Percentiles rank a stretch among this genome's conserved stretches.
These are phyloP conservation scores for Termitomyces sp. DNA, from an alignment of 768 basidiomycete genomes.

Conservation along the genomic window DNA sequence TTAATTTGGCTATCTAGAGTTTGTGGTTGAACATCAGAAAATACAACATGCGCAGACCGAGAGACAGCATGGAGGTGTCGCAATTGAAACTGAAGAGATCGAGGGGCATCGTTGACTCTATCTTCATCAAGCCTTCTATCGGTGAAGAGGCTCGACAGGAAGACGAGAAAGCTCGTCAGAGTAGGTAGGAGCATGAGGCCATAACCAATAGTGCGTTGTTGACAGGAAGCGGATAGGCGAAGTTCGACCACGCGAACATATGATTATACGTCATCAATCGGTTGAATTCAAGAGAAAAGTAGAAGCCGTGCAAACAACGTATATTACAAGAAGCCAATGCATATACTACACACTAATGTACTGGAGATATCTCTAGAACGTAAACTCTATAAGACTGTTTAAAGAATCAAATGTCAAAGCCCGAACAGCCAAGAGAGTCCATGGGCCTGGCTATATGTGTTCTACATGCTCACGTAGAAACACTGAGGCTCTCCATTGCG, in stretches of 20 bases:
- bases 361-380: slow-evolving; percentile 5
- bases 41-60: slow-evolving; percentile 42
- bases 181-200: slow-evolving; percentile 45
- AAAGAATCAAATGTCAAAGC: neutral
- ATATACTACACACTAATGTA: slow-evolving; percentile 6
- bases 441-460: neutral
- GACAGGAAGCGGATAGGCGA: neutral
- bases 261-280: neutral
- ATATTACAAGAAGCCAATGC: slow-evolving; percentile 1
- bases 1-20: slow-evolving; percentile 3
- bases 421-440: neutral
- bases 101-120: slow-evolving; percentile 1
- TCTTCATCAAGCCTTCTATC: neutral
- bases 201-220: slow-evolving; percentile 20
- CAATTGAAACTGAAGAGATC: slow-evolving; percentile 43
- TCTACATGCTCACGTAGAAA: slow-evolving; percentile 5
- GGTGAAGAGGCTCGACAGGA: slow-evolving; percentile 29
- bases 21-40: slow-evolving; percentile 39
- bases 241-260: neutral
- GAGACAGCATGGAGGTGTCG: slow-evolving; percentile 60
- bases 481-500: slow-evolving; percentile 53
- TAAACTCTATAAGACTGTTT: neutral
- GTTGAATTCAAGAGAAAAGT: neutral
- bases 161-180: slow-evolving; percentile 43
- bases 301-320: neutral